Evolutionary conservation across 257 asterid species (phyloP), one percentile per base, ranked within the genome.

Genomic region (Salvia splendens): DNA sequence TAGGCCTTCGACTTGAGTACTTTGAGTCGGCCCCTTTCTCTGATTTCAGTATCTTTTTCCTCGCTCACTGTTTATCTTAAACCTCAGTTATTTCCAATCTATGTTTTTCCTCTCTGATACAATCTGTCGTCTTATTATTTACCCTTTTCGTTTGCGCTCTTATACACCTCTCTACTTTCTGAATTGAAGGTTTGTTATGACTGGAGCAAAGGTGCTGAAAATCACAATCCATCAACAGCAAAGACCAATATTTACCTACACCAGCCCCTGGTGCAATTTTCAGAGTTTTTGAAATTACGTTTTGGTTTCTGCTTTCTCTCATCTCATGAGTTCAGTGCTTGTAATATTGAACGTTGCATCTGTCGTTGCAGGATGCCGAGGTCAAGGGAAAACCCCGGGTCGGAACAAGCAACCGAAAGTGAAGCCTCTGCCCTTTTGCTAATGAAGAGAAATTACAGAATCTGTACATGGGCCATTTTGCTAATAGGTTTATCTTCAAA

Each of bases 151-250:
- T 5, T 33, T 33, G 6, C 24, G 20, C 43, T 30, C 61, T 32
- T 11, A 16, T 6, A 2, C 4, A 16, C 38, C 20, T 30, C 8
- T 35, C 30, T 36, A 46, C 14, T 74, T 12, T 62, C 28, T 61
- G 50, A 36, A 32, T 35, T 64, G 63, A 73, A 89, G 97, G 96
- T 87, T 45, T 90, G 99, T 63, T 86, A 90, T 66, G 99, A 93
- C 79, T 93, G 99, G 99, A 81, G 96, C 87, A 93, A 93, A 87
- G 98, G 97, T 57, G 98, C 98, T 48, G 98, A 93, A 78, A 93
- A 93, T 69, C 96, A 90, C 70, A 93, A 90, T 74, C 99, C 99
- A 48, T 75, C 95, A 35, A 84, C 88, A 43, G 95, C 97, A 55
- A 93, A 90, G 82, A 71, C 89, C 24, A 4, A 73, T 17, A 93